Base-by-base conservation (phyloP, 768 basidiomycete species). In the Trametes sanguinea region DNA sequence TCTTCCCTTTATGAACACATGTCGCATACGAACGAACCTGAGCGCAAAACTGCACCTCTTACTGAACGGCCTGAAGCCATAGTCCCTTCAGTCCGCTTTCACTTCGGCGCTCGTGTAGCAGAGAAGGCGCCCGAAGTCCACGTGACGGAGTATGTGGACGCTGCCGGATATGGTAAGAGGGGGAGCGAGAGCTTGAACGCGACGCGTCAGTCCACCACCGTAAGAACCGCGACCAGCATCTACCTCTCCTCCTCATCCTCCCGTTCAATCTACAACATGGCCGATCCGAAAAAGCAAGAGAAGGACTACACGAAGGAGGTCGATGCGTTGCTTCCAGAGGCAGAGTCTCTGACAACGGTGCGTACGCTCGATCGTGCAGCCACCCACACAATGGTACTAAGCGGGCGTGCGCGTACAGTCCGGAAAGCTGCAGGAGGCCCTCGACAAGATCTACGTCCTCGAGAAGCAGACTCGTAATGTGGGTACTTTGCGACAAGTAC, bases 381-480 rank as follows among this genome's bases (percentile, higher is more conserved):
- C 30, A 47, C 32, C 53, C 16, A 52, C 54, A 57, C 43, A 54
- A 47, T 54, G 51, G 58, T 60, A 51, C 57, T 64, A 65, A 67
- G 33, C 42, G 43, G 35, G 40, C 55, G 29, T 50, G 39, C 53
- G 60, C 62, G 55, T 65, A 57, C 72, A 96, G 95, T 78, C 86
- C 61, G 92, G 90, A 29, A 88, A 87, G 74, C 80, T 94, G 50
- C 86, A 92, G 71, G 90, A 92, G 33, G 93, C 89, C 27, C 78
- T 98, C 35, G 96, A 99, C 76, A 94, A 91, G 78, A 85, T 98
- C 59, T 81, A 95, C 59, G 76, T 78, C 1, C 81, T 98, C 5
- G 97, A 99, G 78, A 98, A 98, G 77, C 95, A 97, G 74, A 90
- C 96, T 2, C 83, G 97, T 80, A 98, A 98, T 78, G 97, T 93